Evolutionary conservation across 495 filamentous ascomycete species (phyloP).

Genomic region (Astrothelium macrocarpum): DNA sequence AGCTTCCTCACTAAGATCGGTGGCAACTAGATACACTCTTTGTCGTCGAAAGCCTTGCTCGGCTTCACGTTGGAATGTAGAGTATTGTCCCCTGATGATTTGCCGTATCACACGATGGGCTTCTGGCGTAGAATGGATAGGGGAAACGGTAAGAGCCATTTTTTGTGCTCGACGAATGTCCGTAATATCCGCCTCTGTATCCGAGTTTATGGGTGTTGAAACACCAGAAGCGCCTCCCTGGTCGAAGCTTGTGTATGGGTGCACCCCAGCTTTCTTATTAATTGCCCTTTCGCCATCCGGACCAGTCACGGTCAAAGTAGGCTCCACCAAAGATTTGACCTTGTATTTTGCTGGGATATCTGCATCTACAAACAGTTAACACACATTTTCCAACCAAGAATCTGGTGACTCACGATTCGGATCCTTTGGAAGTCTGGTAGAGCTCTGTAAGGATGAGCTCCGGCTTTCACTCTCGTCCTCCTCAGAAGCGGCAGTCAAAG

Average conservation of each 20-base stretch:
- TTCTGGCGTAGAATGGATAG: conserved; percentile 63
- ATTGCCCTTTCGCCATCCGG: conserved; percentile 49
- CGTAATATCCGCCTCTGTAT: conserved; percentile 71
- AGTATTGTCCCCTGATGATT: conserved; percentile 79
- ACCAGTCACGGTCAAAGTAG: conserved; percentile 52
- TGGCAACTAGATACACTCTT: conserved; percentile 84
- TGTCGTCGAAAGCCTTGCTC: conserved; percentile 63
- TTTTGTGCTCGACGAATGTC: conserved; percentile 82
- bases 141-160: conserved; percentile 67
- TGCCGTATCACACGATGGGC: conserved; percentile 73
- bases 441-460: conserved; percentile 23
- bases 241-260: conserved; percentile 76
- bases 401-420: conserved; percentile 9
- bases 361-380: conserved; percentile 51
- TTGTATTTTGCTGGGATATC: conserved; percentile 67
- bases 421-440: not conserved
- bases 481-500: conserved; percentile 22
- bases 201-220: conserved; percentile 73
- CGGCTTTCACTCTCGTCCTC: conserved; percentile 21
- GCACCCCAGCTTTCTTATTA: conserved; percentile 55
- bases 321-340: conserved; percentile 52
- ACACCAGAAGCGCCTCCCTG: conserved; percentile 48
- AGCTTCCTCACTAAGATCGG: conserved; percentile 86
- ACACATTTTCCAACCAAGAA: too few species aligned
- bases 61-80: conserved; percentile 59